Conservation (phyloP, 768 basidiomycete species). For the Phaeolepiota aurea region DNA sequence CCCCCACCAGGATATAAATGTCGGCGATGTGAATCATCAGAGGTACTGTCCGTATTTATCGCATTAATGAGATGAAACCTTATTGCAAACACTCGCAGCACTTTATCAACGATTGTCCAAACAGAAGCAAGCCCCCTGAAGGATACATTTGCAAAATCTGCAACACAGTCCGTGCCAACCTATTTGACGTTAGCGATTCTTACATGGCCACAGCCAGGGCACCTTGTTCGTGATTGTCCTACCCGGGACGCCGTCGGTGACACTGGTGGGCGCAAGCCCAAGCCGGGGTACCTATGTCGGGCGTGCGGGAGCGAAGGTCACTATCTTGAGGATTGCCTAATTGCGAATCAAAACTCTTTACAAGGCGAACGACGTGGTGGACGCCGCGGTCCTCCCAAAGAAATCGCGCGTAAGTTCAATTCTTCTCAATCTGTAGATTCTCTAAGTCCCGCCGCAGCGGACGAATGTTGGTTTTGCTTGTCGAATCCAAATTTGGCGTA, state of each 20-base stretch:
- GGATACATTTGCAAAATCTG: constrained; percentile 87
- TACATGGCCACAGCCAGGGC: constrained; percentile 46
- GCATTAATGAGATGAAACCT: not conserved
- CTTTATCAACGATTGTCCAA: constrained; percentile 69
- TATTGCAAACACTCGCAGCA: constrained; percentile 37
- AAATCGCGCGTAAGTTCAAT: constrained; percentile 63
- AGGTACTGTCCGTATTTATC: constrained; percentile 31
- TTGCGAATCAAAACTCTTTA: constrained; percentile 43
- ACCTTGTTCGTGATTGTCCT: constrained; percentile 87
- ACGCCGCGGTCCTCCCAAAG: constrained; percentile 55
- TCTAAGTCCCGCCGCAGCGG: constrained; percentile 38
- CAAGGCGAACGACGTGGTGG: constrained; percentile 31
- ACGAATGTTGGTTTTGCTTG: constrained; percentile 97
- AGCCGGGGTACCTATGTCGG: constrained; percentile 81
- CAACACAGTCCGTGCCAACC: constrained; percentile 36
- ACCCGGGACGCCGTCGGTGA: constrained; percentile 70
- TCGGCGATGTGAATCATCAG: constrained; percentile 65
- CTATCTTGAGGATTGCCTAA: constrained; percentile 81
- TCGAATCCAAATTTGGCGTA: constrained; percentile 89
- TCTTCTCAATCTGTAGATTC: not conserved
- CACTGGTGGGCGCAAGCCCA: constrained; percentile 77
- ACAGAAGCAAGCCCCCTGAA: constrained; percentile 69
- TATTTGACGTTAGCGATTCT: constrained; percentile 5
- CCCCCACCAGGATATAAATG: constrained; percentile 73
- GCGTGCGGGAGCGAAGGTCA: constrained; percentile 86